Evolutionary conservation across 2,329 filamentous ascomycete genomes (phyloP).

Genomic region (Xylariaceae sp.): DNA sequence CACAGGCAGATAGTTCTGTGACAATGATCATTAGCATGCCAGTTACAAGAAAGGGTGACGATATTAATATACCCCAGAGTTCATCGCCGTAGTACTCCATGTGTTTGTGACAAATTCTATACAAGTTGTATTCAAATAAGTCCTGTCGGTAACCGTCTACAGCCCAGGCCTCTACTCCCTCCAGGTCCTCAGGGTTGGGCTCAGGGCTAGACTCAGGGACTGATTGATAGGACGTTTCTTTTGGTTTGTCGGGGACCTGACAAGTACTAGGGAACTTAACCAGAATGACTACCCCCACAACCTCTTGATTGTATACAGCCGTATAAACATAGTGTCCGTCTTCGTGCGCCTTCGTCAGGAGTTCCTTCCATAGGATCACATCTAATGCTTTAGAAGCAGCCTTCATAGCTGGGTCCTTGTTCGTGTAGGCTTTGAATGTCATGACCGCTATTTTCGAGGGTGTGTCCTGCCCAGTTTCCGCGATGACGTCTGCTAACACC

Average conservation of each 20-base stretch:
- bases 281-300: constrained; percentile 10
- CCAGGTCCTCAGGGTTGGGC: neutral
- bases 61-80: constrained; percentile 2
- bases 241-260: neutral
- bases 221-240: neutral
- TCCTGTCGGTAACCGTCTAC: neutral
- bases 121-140: neutral
- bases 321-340: constrained; percentile 2
- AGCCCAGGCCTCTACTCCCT: constrained; percentile 2
- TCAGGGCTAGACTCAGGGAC: neutral
- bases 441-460: neutral
- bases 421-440: constrained; percentile 5
- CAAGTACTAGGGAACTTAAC: neutral
- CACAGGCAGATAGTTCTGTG: constrained; percentile 1
- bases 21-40: neutral
- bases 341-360: neutral
- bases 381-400: constrained; percentile 2
- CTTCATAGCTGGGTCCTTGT: neutral
- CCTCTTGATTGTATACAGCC: neutral
- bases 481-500: neutral
- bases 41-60: neutral
- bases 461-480: neutral
- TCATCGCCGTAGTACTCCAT: neutral
- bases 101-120: neutral
- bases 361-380: neutral